Evolutionary conservation across 1,284 basidiomycete species (phyloP).

Genomic region (Cutaneotrichosporon mucoides): DNA sequence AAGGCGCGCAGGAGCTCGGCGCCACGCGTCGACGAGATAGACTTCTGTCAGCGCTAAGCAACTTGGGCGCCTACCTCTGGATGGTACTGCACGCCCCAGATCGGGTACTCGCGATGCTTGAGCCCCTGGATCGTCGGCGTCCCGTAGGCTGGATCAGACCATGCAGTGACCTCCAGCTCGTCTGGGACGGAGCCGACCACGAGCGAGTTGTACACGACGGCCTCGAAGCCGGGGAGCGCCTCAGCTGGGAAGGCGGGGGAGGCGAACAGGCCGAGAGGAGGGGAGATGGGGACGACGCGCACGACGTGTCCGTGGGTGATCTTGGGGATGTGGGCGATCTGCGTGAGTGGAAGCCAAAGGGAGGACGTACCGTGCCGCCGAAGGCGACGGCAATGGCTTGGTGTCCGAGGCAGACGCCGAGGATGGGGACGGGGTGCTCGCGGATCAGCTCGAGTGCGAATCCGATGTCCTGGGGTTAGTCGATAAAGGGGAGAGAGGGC

Average conservation of each 20-base stretch:
- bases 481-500: background rate
- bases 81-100: constrained; percentile 95
- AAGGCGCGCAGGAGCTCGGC: constrained; percentile 46
- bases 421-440: constrained; percentile 40
- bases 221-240: constrained; percentile 54
- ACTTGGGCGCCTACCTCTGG: constrained; percentile 60
- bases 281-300: constrained; percentile 49
- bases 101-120: constrained; percentile 63
- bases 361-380: too few relatives aligned
- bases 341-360: too few relatives aligned
- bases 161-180: constrained; percentile 52
- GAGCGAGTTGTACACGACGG: constrained; percentile 72
- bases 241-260: constrained; percentile 25
- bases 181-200: constrained; percentile 52
- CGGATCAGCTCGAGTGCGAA: constrained; percentile 45
- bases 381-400: constrained; percentile 80
- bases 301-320: constrained; percentile 73
- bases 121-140: constrained; percentile 46
- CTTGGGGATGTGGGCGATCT: constrained; percentile 45
- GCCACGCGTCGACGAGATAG: constrained; percentile 50
- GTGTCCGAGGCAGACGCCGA: constrained; percentile 77
- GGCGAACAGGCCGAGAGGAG: constrained; percentile 33
- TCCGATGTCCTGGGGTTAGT: constrained; percentile 42
- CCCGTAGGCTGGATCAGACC: constrained; percentile 36
- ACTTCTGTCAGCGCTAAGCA: constrained; percentile 29